Base-by-base conservation (phyloP, 106 monocot species). In the Dactylorhiza incarnata region DNA sequence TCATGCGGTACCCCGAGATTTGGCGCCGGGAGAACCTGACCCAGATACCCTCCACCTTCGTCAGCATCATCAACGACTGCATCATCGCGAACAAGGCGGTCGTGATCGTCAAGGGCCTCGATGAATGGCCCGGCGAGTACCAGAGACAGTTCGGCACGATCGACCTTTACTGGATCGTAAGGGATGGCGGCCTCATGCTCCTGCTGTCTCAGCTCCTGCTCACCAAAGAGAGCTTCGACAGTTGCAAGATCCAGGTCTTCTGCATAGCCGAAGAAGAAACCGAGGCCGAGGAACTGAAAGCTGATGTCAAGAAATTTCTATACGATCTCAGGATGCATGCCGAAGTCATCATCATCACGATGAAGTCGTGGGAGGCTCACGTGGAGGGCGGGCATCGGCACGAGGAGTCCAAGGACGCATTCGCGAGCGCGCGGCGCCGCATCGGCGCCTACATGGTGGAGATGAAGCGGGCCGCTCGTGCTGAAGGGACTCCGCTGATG, bases 141-240 rank as follows among this genome's bases (percentile, higher is more conserved):
- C 97, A 99, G 68, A 85, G 80, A 72, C 94, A 99, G 73, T 94
- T 88, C 48, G 97, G 97, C 54, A 99, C 97, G 0, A 99, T 99
- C 45, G 97, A 99, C 51, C 87, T 99, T 7, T 99, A 99, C 48
- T 99, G 97, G 97, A 99, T 99, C 20, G 97, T 99, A n/a, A 87
- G 87, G 74, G 97, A 99, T 77, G 97, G 97, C 0, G 97, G 97
- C 6, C 86, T 99, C 17, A 99, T 99, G 97, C 87, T 97, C 11
- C 85, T 99, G 9, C 73, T 99, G 66, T 99, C 97, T 45, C 97
- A 99, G 82, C 89, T 99, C 23, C 85, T 99, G 9, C 86, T 99
- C 74, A 91, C 97, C 0, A 99, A 99, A 74, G 97, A 86, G 56
- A 91, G 89, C 62, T 97, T 97, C 24, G 97, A 94, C 24, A 87